Percentiles rank a stretch among this genome's conserved stretches.
These are phyloP conservation scores for Sindora glabra DNA, from an alignment of 306 rosid species.

Conservation along the genomic window DNA sequence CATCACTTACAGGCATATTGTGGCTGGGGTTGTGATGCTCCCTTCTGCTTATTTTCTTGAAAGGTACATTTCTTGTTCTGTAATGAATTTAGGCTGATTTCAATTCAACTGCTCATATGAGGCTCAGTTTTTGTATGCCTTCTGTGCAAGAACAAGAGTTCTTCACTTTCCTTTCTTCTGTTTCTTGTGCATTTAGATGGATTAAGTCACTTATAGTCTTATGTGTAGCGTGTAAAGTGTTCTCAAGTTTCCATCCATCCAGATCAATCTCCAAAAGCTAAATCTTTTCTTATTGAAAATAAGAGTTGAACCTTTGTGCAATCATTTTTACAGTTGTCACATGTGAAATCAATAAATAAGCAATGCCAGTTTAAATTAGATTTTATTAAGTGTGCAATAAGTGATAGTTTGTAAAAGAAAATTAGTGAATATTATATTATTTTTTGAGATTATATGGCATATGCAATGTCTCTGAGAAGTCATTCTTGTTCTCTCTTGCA, in stretches of 20 bases:
- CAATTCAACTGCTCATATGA: not conserved
- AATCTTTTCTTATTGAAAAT: too few relatives aligned
- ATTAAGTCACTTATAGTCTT: too few relatives aligned
- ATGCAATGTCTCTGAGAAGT: not conserved
- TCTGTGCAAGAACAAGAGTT: not conserved
- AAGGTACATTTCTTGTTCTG: slow-evolving; percentile 33
- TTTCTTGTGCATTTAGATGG: not conserved
- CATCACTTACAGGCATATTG: slow-evolving; percentile 31
- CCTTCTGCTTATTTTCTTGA: slow-evolving; percentile 49
- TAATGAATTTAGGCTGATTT: not conserved
- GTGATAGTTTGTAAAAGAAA: not conserved
- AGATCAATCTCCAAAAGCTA: too few relatives aligned
- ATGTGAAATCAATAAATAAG: not conserved
- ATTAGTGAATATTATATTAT: not conserved
- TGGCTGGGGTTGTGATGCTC: slow-evolving; percentile 25
- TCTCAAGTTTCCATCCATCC: too few relatives aligned
- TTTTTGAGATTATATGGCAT: not conserved
- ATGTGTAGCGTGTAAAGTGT: too few relatives aligned
- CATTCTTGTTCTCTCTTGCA: slow-evolving; percentile 8
- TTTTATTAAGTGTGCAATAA: not conserved
- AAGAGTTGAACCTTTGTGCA: too few relatives aligned
- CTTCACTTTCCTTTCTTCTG: not conserved
- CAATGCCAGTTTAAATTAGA: not conserved
- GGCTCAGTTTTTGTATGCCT: not conserved
- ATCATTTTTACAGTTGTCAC: too few relatives aligned